Evolutionary conservation across 179 eudicot species (phyloP).

Genomic region (Silene noctiflora): DNA sequence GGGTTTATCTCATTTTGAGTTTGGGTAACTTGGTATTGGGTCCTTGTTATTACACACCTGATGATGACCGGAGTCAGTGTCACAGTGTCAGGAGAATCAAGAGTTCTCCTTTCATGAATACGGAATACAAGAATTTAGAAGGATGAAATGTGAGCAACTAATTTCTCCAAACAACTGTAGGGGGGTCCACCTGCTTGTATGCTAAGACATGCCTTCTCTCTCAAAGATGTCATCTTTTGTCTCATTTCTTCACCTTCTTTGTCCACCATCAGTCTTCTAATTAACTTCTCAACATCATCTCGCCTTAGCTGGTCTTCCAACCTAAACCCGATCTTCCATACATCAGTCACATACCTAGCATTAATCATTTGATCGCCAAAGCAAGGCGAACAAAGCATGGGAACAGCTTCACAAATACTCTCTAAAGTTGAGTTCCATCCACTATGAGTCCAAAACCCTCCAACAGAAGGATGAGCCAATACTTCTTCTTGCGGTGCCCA

Average conservation of each 20-base stretch:
- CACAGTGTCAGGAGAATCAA: too few species aligned
- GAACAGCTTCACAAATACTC: conserved; percentile 50
- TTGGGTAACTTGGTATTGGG: too few species aligned
- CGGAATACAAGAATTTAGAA: not conserved
- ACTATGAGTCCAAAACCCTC: conserved; percentile 39
- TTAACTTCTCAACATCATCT: conserved; percentile 26
- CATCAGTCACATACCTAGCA: conserved; percentile 31
- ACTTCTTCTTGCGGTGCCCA: conserved; percentile 41
- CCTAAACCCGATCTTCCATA: conserved; percentile 37
- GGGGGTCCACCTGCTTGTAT: conserved; percentile 40
- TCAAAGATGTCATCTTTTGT: conserved; percentile 18
- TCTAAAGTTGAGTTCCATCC: conserved; percentile 41
- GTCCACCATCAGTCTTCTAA: conserved; percentile 37
- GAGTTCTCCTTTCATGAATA: too few species aligned
- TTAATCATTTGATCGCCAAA: conserved; percentile 30
- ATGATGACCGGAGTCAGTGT: too few species aligned
- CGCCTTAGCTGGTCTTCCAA: conserved; percentile 33
- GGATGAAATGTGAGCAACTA: conserved; percentile 2
- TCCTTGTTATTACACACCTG: too few species aligned
- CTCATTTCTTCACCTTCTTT: conserved; percentile 46
- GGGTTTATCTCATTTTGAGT: too few species aligned
- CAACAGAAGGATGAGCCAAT: conserved; percentile 32
- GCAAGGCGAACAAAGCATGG: conserved; percentile 45
- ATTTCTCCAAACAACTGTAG: conserved; percentile 25
- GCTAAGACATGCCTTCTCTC: conserved; percentile 35